Evolutionary conservation across 2,329 filamentous ascomycete species (phyloP).

Genomic region (Paracamarosporium sp.): DNA sequence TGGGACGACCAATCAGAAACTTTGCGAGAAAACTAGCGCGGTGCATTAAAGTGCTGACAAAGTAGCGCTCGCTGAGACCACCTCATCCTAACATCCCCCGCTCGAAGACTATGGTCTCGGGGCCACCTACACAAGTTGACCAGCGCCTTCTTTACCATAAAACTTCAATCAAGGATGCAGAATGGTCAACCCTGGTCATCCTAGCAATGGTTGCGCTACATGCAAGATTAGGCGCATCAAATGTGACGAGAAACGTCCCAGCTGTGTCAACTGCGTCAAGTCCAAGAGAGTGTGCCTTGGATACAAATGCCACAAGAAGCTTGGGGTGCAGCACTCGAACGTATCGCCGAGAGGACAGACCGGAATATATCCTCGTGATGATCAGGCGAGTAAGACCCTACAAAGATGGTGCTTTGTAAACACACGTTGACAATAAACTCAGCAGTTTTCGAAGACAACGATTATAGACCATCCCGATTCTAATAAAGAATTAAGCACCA

Average conservation of each 20-base stretch:
- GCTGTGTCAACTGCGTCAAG: background rate
- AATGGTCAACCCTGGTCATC: background rate
- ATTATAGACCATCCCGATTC: too few relatives aligned
- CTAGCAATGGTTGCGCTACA: background rate
- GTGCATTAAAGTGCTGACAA: too few relatives aligned
- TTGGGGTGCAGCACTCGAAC: background rate
- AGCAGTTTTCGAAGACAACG: too few relatives aligned
- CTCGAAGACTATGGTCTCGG: too few relatives aligned
- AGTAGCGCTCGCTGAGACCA: too few relatives aligned
- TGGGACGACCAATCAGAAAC: background rate
- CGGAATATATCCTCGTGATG: background rate
- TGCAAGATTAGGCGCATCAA: background rate
- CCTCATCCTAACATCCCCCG: too few relatives aligned
- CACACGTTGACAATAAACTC: too few relatives aligned
- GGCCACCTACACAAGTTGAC: too few relatives aligned
- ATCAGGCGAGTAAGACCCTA: background rate
- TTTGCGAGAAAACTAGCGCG: background rate
- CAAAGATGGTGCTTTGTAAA: too few relatives aligned
- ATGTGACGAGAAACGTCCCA: background rate
- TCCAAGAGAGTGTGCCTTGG: background rate
- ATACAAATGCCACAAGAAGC: background rate
- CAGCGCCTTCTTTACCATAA: too few relatives aligned
- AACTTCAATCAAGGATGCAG: background rate
- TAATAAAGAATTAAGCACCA: background rate
- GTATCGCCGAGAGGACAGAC: background rate